Base-by-base conservation (phyloP, 192 early-diverging fungal species). In the Entomortierella parvispora region DNA sequence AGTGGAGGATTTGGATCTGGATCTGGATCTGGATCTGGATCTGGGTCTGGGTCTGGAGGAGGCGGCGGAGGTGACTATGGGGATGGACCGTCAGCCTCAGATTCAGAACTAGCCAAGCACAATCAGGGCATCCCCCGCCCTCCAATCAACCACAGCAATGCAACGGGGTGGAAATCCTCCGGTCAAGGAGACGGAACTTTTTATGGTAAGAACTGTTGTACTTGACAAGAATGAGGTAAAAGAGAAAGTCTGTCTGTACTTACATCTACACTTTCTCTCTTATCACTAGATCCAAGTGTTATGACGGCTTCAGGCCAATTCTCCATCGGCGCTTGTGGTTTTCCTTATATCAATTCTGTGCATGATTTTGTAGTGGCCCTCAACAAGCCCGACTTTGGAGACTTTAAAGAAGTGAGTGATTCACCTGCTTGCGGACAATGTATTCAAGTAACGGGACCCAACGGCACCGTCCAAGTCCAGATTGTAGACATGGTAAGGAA, bases 351-450 rank as follows among this genome's bases (percentile, higher is more conserved):
- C 32, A 62, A 68, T 29, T 69, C 69, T 11, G 48, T 65, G 2
- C 23, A 51, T 17, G 68, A 74, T 26, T 54, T 65, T 47, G 53
- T 69, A 31, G 70, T 51, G 18, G 80, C 70, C 11, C 31, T 84
- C 67, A 86, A 86, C 48, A 64, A 79, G 5, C 61, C 81, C 10
- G 85, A 88, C 65, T 86, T 80, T 81, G 87, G 87, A 28, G 25
- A 12, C 3, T 84, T 65, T 60, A 40, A 78, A 1, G 58, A 79
- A 48, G 65, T 80, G 10, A 84, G 74, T 23, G 45, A 80, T 17
- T 81, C 80, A 5, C 83, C 85, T 23, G 82, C 81, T 5, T 88
- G 87, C 47, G 85, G 85, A 63, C 77, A 75, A 45, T 86, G 83
- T 60, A 69, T 88, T 22, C 55, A 64, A 22, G 61, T 88, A 3